Evolutionary conservation across 148 eudicot species (phyloP), one percentile per base, ranked within the genome.

Genomic region (Beta vulgaris): DNA sequence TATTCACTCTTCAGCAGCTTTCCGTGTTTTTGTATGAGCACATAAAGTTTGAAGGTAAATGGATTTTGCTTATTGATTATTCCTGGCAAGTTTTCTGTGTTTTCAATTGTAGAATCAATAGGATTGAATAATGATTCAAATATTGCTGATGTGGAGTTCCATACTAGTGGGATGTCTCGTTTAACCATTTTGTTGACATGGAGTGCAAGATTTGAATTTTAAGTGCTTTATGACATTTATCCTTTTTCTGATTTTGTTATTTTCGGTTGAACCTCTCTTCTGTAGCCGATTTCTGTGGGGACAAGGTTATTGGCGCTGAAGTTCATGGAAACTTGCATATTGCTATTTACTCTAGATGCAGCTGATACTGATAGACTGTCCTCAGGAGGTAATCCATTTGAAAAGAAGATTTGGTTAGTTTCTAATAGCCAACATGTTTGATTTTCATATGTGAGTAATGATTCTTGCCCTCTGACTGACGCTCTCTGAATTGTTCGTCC

Each of bases 231-330:
- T 19, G 10, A 13, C 4, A 14, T 3, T 63, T 65, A 36, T 75
- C 44, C 31, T 28, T 32, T 36, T 12, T 44, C 68, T 60, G 18
- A 69, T 7, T 18, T 42, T 11, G n/a, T n/a, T n/a, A n/a, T 8
- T 40, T 64, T 69, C 48, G 34, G 65, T 34, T 80, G 61, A 29
- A 69, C 65, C 68, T 71, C 71, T 32, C 60, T 84, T 73, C 75
- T 72, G 79, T 72, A 95, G 98, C 81, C 85, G 69, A 81, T 75
- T 75, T 75, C 93, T 76, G 77, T 82, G 63, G 89, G 87, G 70
- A 87, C 83, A 32, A 90, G 88, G 88, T 80, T 95, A 78, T 73
- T 89, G 83, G 97, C 89, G n/a, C 53, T 95, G 78, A 92, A 95
- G 77, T 95, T 90, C 80, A 72, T 90, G 83, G 98, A 95, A 87